Evolutionary conservation across 2,329 filamentous ascomycete species (phyloP), one percentile per base, ranked within the genome.

Genomic region (Arthrobotrys sphaeroides): DNA sequence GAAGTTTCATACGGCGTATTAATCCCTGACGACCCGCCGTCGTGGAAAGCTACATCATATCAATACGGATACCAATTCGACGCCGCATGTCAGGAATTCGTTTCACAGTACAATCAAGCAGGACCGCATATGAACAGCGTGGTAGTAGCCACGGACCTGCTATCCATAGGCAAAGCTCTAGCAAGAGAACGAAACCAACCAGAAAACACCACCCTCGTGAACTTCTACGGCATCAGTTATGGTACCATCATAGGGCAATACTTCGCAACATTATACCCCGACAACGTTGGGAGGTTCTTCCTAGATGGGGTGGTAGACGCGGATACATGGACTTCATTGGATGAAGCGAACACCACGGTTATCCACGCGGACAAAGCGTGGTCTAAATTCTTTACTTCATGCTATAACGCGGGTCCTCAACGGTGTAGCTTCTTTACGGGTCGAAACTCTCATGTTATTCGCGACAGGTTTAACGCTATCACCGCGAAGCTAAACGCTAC

Each of bases 241-340:
- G 73, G 73, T 18, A 76, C 73, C 5, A 16, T 76, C 16, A 13
- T 76, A 3, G 73, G 73, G 1, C 73, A 76, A 51, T 76, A 64
- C n/a, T 76, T 76, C 22, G 73, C 65, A 7, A 60, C 65, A n/a
- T 16, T 70, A 13, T 76, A 76, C 22, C 73, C 73, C 1, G 20
- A 70, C 13, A 55, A 55, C 18, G 72, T 76, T n/a, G 72, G 72
- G 5, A 76, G 51, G 12, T 65, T 65, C 28, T 36, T 69, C 13
- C 20, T 76, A 10, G 72, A 76, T 16, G 72, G 64, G 2, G 72
- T 76, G 3, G 72, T 76, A 20, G 65, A 76, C 38, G 64, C 31
- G 0, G 49, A 49, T 1, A 42, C 57, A 2, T 69, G 57, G 62
- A 42, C 68, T 28, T 16, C 70, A 22, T 47, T 49, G 20, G 7